Evolutionary conservation across 495 filamentous ascomycete species (phyloP).

Genomic region (Chaetomium tenue): DNA sequence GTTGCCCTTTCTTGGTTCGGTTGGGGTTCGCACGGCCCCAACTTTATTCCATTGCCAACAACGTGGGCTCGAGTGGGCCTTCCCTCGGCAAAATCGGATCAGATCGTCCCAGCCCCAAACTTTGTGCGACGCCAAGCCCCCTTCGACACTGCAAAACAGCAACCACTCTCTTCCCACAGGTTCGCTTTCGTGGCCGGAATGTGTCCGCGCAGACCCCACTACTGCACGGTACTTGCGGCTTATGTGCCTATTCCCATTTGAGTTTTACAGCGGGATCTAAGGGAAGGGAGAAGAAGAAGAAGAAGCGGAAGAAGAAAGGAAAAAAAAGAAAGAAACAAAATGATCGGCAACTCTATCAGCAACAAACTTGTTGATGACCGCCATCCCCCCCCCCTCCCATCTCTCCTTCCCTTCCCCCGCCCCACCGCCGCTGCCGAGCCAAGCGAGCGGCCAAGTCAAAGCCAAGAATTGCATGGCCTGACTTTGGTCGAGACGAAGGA

Average conservation of each 20-base stretch:
- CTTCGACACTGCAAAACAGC: not conserved
- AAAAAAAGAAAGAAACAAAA: not conserved
- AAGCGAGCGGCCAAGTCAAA: conserved; percentile 1
- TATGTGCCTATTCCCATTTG: too few relatives aligned
- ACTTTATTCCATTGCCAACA: conserved; percentile 3
- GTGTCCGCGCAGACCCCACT: too few relatives aligned
- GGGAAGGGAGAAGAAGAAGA: too few relatives aligned
- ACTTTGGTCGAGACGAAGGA: not conserved
- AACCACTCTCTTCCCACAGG: not conserved
- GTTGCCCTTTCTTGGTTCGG: not conserved
- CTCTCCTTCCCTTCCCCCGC: too few relatives aligned
- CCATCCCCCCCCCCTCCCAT: too few relatives aligned
- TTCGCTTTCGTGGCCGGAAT: not conserved
- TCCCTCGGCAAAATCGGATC: conserved; percentile 20
- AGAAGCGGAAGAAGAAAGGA: too few relatives aligned
- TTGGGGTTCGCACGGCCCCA: not conserved
- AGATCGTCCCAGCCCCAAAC: conserved; percentile 17
- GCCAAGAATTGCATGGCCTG: conserved; percentile 17
- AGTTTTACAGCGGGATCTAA: too few relatives aligned
- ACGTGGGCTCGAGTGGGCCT: conserved; percentile 1
- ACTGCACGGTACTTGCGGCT: not conserved
- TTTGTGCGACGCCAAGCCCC: conserved; percentile 15
- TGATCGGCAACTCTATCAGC: conserved; percentile 10
- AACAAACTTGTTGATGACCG: not conserved
- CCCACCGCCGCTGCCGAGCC: conserved; percentile 5